phyloP scores from a whole-genome alignment of 2,329 filamentous ascomycete species.

The Diaporthe amygdali region DNA sequence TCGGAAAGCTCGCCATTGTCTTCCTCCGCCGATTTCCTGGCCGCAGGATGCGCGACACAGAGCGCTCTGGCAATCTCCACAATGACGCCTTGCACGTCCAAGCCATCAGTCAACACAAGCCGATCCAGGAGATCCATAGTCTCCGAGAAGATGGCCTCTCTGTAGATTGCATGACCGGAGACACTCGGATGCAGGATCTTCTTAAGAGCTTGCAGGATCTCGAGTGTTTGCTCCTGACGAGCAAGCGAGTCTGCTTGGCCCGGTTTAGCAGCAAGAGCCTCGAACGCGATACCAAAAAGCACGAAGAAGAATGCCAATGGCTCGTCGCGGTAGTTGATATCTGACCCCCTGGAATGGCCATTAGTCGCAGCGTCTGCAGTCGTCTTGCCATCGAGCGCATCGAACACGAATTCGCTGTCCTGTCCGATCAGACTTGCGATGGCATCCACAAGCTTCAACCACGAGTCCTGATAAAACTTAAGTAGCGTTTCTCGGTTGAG shows the following conservation, averaged over 20 bases:
- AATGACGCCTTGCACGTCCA: slow-evolving; percentile 89
- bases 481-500: slow-evolving; percentile 92
- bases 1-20: slow-evolving; percentile 86
- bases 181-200: slow-evolving; percentile 95
- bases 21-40: slow-evolving; percentile 68
- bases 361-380: slow-evolving; percentile 52
- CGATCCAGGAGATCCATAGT: slow-evolving; percentile 96
- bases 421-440: slow-evolving; percentile 97
- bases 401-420: slow-evolving; percentile 97
- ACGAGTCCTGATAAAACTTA: slow-evolving; percentile 95
- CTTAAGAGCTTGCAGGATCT: slow-evolving; percentile 88
- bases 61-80: slow-evolving; percentile 92
- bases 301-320: slow-evolving; percentile 99
- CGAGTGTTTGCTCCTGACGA: slow-evolving; percentile 76
- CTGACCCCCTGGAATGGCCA: slow-evolving; percentile 66
- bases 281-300: slow-evolving; percentile 93
- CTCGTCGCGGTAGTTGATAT: slow-evolving; percentile 98
- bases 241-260: slow-evolving; percentile 69
- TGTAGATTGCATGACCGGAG: slow-evolving; percentile 94
- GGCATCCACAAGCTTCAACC: slow-evolving; percentile 95
- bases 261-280: slow-evolving; percentile 86
- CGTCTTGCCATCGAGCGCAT: slow-evolving; percentile 88
- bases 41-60: slow-evolving; percentile 90
- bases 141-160: slow-evolving; percentile 94
- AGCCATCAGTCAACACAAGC: slow-evolving; percentile 86